Base-by-base conservation (phyloP, 2,329 filamentous ascomycete species). In the Rutstroemia sp. region DNA sequence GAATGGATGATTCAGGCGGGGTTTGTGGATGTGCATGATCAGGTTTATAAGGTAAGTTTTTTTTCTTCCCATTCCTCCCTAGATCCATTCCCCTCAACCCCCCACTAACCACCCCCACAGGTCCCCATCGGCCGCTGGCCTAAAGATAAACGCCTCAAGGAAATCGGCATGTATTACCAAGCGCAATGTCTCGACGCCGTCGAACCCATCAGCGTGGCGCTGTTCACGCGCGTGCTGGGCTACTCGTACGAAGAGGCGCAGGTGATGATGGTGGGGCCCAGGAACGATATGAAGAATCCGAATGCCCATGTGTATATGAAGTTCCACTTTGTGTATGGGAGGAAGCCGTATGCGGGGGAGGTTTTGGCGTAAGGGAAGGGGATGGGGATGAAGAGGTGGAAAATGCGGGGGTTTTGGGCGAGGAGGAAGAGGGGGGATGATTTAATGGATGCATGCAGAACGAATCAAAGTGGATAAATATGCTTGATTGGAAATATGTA, bases 71-170 rank as follows among this genome's bases (percentile, higher is more conserved):
- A 9, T 16, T 16, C n/a, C n/a, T n/a, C n/a, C n/a, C n/a, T n/a
- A n/a, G 9, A 9, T 17, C 14, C 17, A 17, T 41, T 5, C 7
- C 38, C 6, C 23, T 23, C 23, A 23, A 23, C 23, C 3, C 14
- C 17, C 14, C 14, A 17, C 38, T 41, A 41, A 46, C 16, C 10
- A 46, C 21, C 5, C 19, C 41, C 75, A 71, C 76, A 79, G 61
- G 71, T 80, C 5, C 79, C 79, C 1, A 73, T 80, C 41, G 79
- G 78, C 1, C 74, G 75, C 0, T 81, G 78, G 78, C 75, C 78
- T 3, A 76, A 73, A 51, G 52, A 55, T 12, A 57, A 54, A 27
- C 23, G 50, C n/a, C 42, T 57, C 23, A 57, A 57, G 38, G 55
- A 57, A 27, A 54, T 57, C 37, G 55, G 55, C 16, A 44, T 57